These are phyloP conservation scores for Mucor sp. DNA, from an alignment of 371 early-diverging fungal species.

Conservation along the genomic window DNA sequence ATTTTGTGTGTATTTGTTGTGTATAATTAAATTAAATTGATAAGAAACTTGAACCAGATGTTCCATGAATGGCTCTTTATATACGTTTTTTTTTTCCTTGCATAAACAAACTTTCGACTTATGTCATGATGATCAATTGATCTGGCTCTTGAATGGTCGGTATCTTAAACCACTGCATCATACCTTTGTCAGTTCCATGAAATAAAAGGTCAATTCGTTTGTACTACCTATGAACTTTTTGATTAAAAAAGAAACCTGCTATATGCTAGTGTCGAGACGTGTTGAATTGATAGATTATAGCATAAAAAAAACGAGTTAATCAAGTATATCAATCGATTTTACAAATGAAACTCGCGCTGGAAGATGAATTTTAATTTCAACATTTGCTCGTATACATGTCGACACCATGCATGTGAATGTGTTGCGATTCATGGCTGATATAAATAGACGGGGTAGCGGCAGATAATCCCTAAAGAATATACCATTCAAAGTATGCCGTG, in stretches of 20 bases:
- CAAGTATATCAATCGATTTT: background rate
- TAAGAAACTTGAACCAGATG: background rate
- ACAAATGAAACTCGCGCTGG: background rate
- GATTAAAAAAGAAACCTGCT: background rate
- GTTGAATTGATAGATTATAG: no score
- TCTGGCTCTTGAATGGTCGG: background rate
- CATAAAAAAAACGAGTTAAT: background rate
- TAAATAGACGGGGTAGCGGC: background rate
- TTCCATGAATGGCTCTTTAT: background rate
- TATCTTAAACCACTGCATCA: background rate
- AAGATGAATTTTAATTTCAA: background rate
- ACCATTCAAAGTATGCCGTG: background rate
- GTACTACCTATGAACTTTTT: background rate
- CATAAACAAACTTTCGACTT: background rate
- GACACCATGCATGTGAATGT: background rate
- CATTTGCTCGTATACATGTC: background rate
- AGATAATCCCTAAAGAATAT: background rate
- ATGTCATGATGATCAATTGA: constrained; percentile 11
- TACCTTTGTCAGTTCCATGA: background rate
- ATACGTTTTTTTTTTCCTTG: constrained; percentile 10
- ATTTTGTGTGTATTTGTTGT: constrained; percentile 5
- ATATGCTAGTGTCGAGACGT: background rate
- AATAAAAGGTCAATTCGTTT: background rate
- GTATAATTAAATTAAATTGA: background rate
- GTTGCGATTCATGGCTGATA: background rate